Base-by-base conservation (phyloP, 176 grass and related monocot species). In the Calamus simplicifolius region DNA sequence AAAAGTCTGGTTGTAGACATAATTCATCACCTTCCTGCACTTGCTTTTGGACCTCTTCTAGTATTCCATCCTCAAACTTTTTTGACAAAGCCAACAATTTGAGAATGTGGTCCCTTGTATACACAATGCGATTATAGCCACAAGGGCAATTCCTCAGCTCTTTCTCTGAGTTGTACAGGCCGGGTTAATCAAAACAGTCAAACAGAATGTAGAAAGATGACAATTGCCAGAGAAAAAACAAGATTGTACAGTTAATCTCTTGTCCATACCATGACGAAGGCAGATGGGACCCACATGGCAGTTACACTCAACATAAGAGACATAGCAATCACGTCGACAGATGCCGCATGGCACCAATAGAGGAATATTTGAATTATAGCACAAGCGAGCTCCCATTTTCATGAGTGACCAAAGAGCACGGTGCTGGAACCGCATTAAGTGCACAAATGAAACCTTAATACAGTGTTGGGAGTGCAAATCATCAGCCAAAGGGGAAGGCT, bases 311-410 rank as follows among this genome's bases (percentile, higher is more conserved):
- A 98, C 83, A 53, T 92, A 75, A 60, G 81, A 75, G 31, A 93
- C 50, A 38, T 92, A 92, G 74, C 94, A 98, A 74, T 89, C 87
- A 67, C 85, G 81, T 52, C 78, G 70, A 53, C 94, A 98, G 35
- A 98, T 77, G 62, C 84, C 79, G 79, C 94, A 98, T 0, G 73
- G 63, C 50, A 93, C 52, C 56, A 77, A 70, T 13, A 69, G 43
- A 61, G 73, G 66, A 0, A 25, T 17, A 66, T 82, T 69, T 27
- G 62, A 26, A 57, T 85, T 85, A 29, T 80, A 69, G 73, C 63
- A 69, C 72, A 82, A 71, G 35, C 72, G 87, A 70, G 79, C 69
- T 48, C 79, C 94, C 66, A 75, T 77, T 72, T 88, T 85, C 69
- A 53, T 62, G 5, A 98, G 75, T 16, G 79, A 73, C 53, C 62